Evolutionary conservation across 2,329 filamentous ascomycete genomes (phyloP), one percentile per base, ranked within the genome.

Genomic region (Phialophora expanda): DNA sequence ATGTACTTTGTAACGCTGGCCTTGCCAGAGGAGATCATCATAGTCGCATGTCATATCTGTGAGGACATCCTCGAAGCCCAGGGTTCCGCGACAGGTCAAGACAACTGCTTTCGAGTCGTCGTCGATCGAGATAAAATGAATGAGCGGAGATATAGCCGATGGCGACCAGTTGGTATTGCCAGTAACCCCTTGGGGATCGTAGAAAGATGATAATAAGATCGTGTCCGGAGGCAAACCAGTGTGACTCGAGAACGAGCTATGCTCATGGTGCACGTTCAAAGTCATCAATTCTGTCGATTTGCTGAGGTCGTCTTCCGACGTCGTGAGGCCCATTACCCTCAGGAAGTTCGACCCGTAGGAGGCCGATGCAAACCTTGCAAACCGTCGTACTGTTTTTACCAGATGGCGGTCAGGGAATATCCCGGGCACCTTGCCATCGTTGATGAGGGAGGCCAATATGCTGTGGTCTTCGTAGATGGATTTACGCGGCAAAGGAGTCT

Each of bases 21-120:
- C 87, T 64, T 86, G 83, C 87, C 89, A 89, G 4, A 79, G 68
- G 9, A 90, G 77, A 62, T 87, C 83, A 70, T 90, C 88, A 69
- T 91, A 91, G 55, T 90, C 89, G 75, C 89, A 91, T 32, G 89
- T 89, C 84, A 91, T 86, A 72, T 91, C 89, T 0, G 89, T 89
- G 41, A 92, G 78, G 26, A 91, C 85, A 73, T 92, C 89, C 72
- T 91, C 89, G 66, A 91, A 91, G 0, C 89, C 89, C 46, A 90
- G 80, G 0, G 89, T 92, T 1, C 89, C 89, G 44, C 89, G 85
- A 58, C 90, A 89, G 1, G 89, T 88, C n/a, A 92, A 79, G 0
- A 92, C 89, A 0, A 92, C 86, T 0, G 89, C 89, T 72, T 87
- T 89, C 1, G 89, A 89, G 59, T 89, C 86, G 72, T 90, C 88